phyloP scores from a whole-genome alignment of 345 rosid genomes.

The Clarkia xantiana region DNA sequence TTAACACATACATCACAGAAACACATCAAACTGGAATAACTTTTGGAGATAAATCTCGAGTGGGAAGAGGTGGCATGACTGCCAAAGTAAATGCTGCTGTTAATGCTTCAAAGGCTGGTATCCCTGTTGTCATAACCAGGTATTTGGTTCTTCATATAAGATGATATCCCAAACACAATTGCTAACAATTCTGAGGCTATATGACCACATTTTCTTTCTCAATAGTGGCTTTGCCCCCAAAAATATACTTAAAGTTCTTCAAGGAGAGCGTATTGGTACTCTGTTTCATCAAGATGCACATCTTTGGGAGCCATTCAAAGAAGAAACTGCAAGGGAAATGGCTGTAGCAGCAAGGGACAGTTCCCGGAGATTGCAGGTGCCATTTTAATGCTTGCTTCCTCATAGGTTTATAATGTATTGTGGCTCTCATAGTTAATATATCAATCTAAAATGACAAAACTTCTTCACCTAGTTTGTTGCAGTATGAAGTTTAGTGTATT shows the following conservation, averaged over 20 bases:
- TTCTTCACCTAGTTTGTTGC: no score
- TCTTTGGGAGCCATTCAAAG: slow-evolving; percentile 45
- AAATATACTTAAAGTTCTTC: slow-evolving; percentile 66
- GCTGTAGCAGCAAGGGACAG: slow-evolving; percentile 96
- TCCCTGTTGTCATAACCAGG: slow-evolving; percentile 97
- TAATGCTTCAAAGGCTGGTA: slow-evolving; percentile 75
- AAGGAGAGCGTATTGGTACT: slow-evolving; percentile 80
- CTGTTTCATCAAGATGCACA: slow-evolving; percentile 87
- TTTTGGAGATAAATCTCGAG: slow-evolving; percentile 93
- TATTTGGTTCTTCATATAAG: slow-evolving; percentile 8
- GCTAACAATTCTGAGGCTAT: background rate
- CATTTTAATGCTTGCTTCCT: background rate
- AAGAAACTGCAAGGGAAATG: slow-evolving; percentile 60
- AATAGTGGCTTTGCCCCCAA: slow-evolving; percentile 67
- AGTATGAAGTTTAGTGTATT: background rate
- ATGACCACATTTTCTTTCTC: slow-evolving; percentile 8
- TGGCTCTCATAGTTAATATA: no score
- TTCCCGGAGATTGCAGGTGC: slow-evolving; percentile 88
- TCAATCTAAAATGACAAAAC: no score
- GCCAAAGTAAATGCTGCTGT: slow-evolving; percentile 98
- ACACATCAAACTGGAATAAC: slow-evolving; percentile 79
- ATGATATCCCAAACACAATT: background rate
- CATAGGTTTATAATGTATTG: no score
- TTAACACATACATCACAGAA: slow-evolving; percentile 67
- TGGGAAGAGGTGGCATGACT: slow-evolving; percentile 99